These are phyloP conservation scores for Speleostelium caveatum DNA, from an alignment of 78 protist genomes.

Conservation along the genomic window DNA sequence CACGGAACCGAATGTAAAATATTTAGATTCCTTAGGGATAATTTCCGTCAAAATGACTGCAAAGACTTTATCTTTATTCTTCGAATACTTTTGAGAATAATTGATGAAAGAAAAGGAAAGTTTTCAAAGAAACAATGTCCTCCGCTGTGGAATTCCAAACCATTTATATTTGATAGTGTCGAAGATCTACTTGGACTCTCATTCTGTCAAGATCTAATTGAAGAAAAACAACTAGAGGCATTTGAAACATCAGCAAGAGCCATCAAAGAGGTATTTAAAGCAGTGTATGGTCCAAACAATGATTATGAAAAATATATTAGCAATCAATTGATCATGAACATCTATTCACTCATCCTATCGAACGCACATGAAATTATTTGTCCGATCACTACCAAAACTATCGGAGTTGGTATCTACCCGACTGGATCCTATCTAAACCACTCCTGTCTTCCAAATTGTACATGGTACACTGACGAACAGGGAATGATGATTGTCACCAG, in stretches of 20 bases:
- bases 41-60: constrained; percentile 15
- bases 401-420: constrained; percentile 56
- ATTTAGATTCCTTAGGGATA: constrained; percentile 4
- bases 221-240: constrained; percentile 26
- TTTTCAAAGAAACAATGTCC: constrained; percentile 5
- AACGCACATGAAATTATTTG: constrained; percentile 58
- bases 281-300: background rate
- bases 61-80: constrained; percentile 58
- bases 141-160: background rate
- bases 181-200: constrained; percentile 2
- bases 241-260: constrained; percentile 10
- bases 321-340: constrained; percentile 7
- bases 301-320: background rate
- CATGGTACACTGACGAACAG: constrained; percentile 52
- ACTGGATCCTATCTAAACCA: constrained; percentile 59
- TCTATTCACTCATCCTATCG: constrained; percentile 30
- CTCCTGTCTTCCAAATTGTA: constrained; percentile 50
- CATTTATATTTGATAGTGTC: constrained; percentile 11
- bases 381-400: constrained; percentile 11
- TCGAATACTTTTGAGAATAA: constrained; percentile 8
- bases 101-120: background rate
- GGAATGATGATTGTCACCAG: constrained; percentile 36
- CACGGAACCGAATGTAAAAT: constrained; percentile 60
- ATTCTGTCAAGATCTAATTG: background rate
- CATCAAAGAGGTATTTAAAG: background rate